These are phyloP conservation scores for Entonaema liquescens DNA, from an alignment of 495 filamentous ascomycete genomes.

Conservation along the genomic window DNA sequence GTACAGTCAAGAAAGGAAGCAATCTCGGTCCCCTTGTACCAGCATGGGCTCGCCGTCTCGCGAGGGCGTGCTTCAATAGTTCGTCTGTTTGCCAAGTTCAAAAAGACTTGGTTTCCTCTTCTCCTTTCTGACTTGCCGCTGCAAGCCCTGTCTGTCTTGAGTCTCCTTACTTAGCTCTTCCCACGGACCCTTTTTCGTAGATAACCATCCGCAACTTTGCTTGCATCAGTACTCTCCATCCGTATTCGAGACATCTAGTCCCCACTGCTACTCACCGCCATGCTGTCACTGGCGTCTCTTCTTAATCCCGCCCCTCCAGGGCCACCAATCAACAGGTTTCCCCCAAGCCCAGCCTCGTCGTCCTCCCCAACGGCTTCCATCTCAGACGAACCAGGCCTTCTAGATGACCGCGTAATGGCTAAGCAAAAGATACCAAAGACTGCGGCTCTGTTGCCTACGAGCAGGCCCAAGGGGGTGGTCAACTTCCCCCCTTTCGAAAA, in stretches of 20 bases:
- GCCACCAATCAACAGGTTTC: slow-evolving; percentile 42
- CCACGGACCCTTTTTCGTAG: slow-evolving; percentile 34
- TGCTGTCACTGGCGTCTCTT: slow-evolving; percentile 66
- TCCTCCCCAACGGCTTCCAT: slow-evolving; percentile 44
- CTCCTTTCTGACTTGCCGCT: slow-evolving; percentile 39
- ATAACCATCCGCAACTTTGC: slow-evolving; percentile 40
- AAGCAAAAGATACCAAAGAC: slow-evolving; percentile 66
- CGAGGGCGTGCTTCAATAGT: slow-evolving; percentile 44
- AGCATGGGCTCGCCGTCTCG: slow-evolving; percentile 44
- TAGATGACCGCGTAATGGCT: slow-evolving; percentile 43
- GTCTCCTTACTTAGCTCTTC: slow-evolving; percentile 39
- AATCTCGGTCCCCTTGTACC: slow-evolving; percentile 52
- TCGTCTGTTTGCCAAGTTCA: slow-evolving; percentile 48
- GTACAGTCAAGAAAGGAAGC: slow-evolving; percentile 51
- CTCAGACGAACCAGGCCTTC: slow-evolving; percentile 38
- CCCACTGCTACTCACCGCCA: slow-evolving; percentile 49
- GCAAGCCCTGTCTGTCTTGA: slow-evolving; percentile 51
- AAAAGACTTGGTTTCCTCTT: slow-evolving; percentile 43
- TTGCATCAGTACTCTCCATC: slow-evolving; percentile 42
- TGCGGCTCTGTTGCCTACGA: slow-evolving; percentile 64
- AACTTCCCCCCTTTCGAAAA: slow-evolving; percentile 74
- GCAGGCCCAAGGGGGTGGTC: slow-evolving; percentile 66
- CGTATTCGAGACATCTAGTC: slow-evolving; percentile 45
- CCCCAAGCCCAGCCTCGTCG: slow-evolving; percentile 45
- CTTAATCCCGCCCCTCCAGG: slow-evolving; percentile 66